Base-by-base conservation (phyloP, 2,329 filamentous ascomycete species). In the Erysiphe pisi region DNA sequence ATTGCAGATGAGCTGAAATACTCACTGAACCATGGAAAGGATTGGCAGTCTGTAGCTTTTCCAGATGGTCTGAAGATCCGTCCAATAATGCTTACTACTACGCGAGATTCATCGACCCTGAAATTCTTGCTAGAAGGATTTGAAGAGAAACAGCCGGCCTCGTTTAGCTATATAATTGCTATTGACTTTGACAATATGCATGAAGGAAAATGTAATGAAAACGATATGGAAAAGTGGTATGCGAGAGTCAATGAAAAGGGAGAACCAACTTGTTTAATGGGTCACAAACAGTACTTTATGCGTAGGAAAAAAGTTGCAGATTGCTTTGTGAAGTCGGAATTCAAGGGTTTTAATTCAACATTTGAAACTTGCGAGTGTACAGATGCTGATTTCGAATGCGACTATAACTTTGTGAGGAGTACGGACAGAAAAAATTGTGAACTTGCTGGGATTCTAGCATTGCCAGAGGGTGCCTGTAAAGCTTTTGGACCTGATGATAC, bases 181-280 rank as follows among this genome's bases (percentile, higher is more conserved):
- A 87, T 99, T 77, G 91, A 98, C 82, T 99, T 99, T 80, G 88
- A 89, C 14, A 91, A 88, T 14, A 85, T 98, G 78, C 89, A 96
- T 79, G 90, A 95, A 83, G 86, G 88, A 47, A 92, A 92, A 78
- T 99, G 96, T 84, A 87, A 86, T 76, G 86, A 88, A 52, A 91
- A 94, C 79, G 93, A 97, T 80, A 91, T 97, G 83, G 93, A 97
- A 81, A 87, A 90, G 76, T 99, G 95, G 95, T 89, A 89, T 79
- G 95, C 95, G 36, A 89, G 94, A 22, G 86, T 92, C 56, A 91
- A 97, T 81, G 87, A 91, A 45, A 87, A 97, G 31, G 91, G 91
- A 47, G 87, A 97, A 76, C 87, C 94, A 1, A 92, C 90, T 75
- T 99, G 95, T 82, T 85, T 99, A 79, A 98, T 99, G 94, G 95